Conservation (phyloP, 768 basidiomycete species). For the Pleurotus djamor region DNA sequence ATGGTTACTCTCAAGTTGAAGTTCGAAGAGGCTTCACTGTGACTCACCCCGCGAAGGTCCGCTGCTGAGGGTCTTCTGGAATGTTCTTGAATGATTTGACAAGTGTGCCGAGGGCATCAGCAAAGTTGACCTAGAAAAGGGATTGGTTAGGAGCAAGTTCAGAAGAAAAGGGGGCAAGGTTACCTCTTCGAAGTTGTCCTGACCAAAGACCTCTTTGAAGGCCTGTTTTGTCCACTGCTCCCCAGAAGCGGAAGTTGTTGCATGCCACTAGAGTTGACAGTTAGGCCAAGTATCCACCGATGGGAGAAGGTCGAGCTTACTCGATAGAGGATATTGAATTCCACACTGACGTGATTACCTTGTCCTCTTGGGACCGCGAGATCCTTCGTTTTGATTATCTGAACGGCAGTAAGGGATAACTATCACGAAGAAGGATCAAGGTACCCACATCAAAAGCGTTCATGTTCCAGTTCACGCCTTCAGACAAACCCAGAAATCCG, state of each 20-base stretch:
- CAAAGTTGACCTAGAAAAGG: slow-evolving; percentile 15
- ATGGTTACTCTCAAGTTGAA: neutral
- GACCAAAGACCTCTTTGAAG: slow-evolving; percentile 38
- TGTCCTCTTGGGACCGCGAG: slow-evolving; percentile 41
- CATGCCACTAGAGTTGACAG: slow-evolving; percentile 50
- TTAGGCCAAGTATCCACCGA: neutral
- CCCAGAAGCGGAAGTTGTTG: slow-evolving; percentile 46
- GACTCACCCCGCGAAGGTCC: slow-evolving; percentile 45
- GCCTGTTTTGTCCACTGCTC: slow-evolving; percentile 46
- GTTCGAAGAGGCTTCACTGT: neutral
- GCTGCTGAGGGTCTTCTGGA: slow-evolving; percentile 23
- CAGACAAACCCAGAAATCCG: slow-evolving; percentile 51
- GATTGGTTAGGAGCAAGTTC: neutral
- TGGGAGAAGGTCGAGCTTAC: slow-evolving; percentile 16
- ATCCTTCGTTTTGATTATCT: slow-evolving; percentile 34
- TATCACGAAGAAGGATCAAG: slow-evolving; percentile 26
- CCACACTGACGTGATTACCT: slow-evolving; percentile 67
- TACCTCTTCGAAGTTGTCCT: slow-evolving; percentile 33
- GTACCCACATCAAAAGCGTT: slow-evolving; percentile 45
- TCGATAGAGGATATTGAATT: slow-evolving; percentile 56
- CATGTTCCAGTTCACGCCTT: slow-evolving; percentile 52
- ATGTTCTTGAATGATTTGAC: slow-evolving; percentile 13
- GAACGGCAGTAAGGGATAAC: neutral
- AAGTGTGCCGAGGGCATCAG: slow-evolving; percentile 17
- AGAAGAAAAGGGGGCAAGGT: neutral